Percentiles rank a stretch among this genome's conserved stretches.
These are phyloP conservation scores for Plantago coronopus DNA, from an alignment of 305 asterid genomes.

Conservation along the genomic window DNA sequence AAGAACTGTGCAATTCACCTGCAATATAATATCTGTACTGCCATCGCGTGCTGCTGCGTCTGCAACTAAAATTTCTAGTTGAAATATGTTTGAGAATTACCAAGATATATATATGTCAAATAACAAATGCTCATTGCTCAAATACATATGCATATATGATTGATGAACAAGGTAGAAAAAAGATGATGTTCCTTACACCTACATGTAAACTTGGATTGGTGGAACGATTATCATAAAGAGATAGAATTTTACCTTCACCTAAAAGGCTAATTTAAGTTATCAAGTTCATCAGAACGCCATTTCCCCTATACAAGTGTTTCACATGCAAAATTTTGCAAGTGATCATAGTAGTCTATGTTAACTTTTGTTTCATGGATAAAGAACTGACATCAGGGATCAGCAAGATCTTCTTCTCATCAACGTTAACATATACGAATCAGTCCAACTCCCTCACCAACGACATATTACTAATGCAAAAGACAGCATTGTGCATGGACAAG, in stretches of 20 bases:
- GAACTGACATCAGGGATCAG: neutral
- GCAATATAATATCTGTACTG: constrained; percentile 71
- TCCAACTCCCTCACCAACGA: neutral
- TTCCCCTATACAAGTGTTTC: neutral
- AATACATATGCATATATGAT: no score
- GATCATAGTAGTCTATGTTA: no score
- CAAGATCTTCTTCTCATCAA: neutral
- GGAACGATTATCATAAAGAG: neutral
- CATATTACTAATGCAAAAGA: neutral
- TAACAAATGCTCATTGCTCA: constrained; percentile 13
- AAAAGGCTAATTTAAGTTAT: neutral
- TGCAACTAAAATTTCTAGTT: constrained; percentile 35
- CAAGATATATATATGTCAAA: neutral
- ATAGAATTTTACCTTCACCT: constrained; percentile 9
- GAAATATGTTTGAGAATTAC: constrained; percentile 7
- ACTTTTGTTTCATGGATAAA: no score
- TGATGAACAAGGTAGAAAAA: constrained; percentile 3
- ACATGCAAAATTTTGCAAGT: neutral
- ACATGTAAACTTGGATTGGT: no score
- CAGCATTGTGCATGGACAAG: neutral
- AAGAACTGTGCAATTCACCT: constrained; percentile 43
- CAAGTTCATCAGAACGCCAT: neutral
- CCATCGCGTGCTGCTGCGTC: constrained; percentile 68
- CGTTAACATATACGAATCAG: neutral
- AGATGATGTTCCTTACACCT: constrained; percentile 7